phyloP scores from a whole-genome alignment of 2,329 filamentous ascomycete genomes.

The Xylariaceae sp. region DNA sequence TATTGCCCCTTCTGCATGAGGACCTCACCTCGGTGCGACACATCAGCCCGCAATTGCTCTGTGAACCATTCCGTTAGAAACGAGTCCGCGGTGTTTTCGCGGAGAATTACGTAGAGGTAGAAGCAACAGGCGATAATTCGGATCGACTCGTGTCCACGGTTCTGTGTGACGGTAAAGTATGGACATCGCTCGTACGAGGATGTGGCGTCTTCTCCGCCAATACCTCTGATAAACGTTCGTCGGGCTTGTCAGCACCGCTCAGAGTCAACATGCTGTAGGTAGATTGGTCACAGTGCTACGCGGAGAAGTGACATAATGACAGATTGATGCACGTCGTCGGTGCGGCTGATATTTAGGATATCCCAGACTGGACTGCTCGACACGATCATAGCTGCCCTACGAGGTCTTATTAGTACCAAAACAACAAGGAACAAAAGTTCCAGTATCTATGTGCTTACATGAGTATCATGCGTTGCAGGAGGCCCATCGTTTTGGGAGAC shows the following conservation, averaged over 20 bases:
- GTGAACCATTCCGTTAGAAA: slow-evolving; percentile 44
- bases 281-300: slow-evolving; percentile 41
- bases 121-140: slow-evolving; percentile 46
- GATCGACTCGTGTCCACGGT: slow-evolving; percentile 39
- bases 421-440: too few relatives aligned
- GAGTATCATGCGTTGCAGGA: slow-evolving; percentile 43
- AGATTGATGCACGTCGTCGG: slow-evolving; percentile 42
- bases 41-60: slow-evolving; percentile 44
- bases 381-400: slow-evolving; percentile 40
- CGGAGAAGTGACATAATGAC: slow-evolving; percentile 44
- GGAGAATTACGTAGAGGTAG: slow-evolving; percentile 44
- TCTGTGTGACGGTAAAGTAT: slow-evolving; percentile 12
- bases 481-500: slow-evolving; percentile 30
- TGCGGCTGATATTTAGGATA: slow-evolving; percentile 37
- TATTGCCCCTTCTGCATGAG: slow-evolving; percentile 40
- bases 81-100: slow-evolving; percentile 39
- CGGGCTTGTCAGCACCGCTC: slow-evolving; percentile 24
- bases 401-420: slow-evolving; percentile 19
- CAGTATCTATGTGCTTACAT: slow-evolving; percentile 33
- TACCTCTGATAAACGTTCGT: slow-evolving; percentile 29
- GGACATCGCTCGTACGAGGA: slow-evolving; percentile 17
- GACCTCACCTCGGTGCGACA: slow-evolving; percentile 39
- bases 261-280: slow-evolving; percentile 31
- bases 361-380: slow-evolving; percentile 38
- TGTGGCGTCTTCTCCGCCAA: slow-evolving; percentile 28